Conservation (phyloP, 1,139 yeast genomes). For the Scheffersomyces illinoinensis region DNA sequence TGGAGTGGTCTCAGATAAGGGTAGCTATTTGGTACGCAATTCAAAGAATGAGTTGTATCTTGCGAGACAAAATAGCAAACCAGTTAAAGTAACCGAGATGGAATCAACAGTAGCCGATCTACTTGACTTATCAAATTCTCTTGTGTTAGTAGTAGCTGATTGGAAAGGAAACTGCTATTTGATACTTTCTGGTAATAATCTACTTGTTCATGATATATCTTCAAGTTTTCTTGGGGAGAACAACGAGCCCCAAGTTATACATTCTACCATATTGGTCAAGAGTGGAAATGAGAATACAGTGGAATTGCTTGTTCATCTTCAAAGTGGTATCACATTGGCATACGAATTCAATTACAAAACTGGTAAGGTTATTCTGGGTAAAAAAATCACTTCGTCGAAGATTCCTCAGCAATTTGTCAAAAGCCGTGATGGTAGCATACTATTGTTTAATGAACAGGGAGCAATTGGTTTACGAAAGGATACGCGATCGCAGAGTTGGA, state of each 20-base stretch:
- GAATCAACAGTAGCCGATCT: background rate
- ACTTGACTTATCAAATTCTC: background rate
- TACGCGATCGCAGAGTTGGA: background rate
- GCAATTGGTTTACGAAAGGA: conserved; percentile 8
- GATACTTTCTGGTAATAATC: background rate
- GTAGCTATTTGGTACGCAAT: background rate
- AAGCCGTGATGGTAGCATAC: conserved; percentile 2
- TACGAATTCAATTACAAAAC: background rate
- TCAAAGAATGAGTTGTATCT: background rate
- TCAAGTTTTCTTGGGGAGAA: background rate
- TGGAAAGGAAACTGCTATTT: background rate
- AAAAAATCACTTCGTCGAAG: background rate
- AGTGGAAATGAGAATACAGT: background rate
- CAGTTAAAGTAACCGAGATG: background rate
- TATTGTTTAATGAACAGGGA: conserved; percentile 13
- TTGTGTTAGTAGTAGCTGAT: background rate
- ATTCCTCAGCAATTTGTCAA: conserved; percentile 16
- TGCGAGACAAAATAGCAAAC: background rate
- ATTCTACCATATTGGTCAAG: background rate
- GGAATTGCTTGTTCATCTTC: background rate
- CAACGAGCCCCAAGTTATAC: background rate
- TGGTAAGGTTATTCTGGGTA: background rate
- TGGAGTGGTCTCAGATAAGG: background rate
- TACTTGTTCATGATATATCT: background rate
- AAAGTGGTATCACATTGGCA: background rate